These are phyloP conservation scores for Kuraishia floccosa DNA, from an alignment of 805 yeast species.

Conservation along the genomic window DNA sequence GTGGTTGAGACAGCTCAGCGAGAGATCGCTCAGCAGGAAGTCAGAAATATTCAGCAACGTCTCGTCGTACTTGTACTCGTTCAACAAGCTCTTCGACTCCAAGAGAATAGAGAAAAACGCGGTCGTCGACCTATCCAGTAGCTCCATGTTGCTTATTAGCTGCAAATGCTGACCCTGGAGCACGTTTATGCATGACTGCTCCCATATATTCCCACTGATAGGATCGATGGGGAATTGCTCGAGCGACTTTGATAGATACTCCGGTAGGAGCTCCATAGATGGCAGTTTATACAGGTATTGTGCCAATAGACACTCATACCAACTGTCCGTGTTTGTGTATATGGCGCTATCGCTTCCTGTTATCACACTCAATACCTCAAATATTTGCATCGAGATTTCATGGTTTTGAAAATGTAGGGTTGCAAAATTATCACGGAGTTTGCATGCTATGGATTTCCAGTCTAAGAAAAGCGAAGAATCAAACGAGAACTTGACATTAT, in stretches of 20 bases:
- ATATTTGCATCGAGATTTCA: constrained; percentile 22
- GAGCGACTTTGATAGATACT: constrained; percentile 26
- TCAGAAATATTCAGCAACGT: not conserved
- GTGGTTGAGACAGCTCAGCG: constrained; percentile 39
- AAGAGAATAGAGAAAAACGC: constrained; percentile 50
- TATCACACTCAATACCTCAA: constrained; percentile 28
- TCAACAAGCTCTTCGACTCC: constrained; percentile 52
- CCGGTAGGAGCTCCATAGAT: constrained; percentile 25
- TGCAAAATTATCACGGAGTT: constrained; percentile 30
- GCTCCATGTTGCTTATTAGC: constrained; percentile 46
- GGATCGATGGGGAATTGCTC: constrained; percentile 21
- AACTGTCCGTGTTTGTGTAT: constrained; percentile 35
- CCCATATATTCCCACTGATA: constrained; percentile 31
- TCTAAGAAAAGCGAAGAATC: constrained; percentile 27
- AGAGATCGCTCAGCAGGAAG: constrained; percentile 41
- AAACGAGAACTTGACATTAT: constrained; percentile 19
- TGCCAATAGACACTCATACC: constrained; percentile 54
- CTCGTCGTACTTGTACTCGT: constrained; percentile 14
- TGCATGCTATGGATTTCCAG: constrained; percentile 42
- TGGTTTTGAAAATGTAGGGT: constrained; percentile 13
- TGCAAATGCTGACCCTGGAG: constrained; percentile 45
- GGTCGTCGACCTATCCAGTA: constrained; percentile 50
- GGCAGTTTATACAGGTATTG: constrained; percentile 45
- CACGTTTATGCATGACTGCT: constrained; percentile 41
- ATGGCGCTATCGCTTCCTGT: constrained; percentile 40